Evolutionary conservation across 2,329 filamentous ascomycete genomes (phyloP).

Genomic region (Helotiales sp.): DNA sequence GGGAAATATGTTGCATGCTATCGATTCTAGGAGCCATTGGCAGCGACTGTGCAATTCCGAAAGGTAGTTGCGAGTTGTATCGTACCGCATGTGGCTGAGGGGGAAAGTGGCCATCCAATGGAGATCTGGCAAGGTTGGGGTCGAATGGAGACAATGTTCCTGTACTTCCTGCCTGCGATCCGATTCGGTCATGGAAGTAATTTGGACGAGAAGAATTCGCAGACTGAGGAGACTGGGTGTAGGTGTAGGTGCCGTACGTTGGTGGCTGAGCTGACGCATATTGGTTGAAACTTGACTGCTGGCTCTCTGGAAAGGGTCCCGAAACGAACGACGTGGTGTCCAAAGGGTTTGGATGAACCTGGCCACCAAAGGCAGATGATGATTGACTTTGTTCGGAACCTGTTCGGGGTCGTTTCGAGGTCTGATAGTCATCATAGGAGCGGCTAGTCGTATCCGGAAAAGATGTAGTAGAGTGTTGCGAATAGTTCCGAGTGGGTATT

Average conservation of each 20-base stretch:
- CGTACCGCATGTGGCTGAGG: neutral
- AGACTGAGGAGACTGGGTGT: slow-evolving; percentile 4
- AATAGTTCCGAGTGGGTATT: neutral
- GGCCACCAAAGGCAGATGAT: neutral
- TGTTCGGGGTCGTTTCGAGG: slow-evolving; percentile 12
- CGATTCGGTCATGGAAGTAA: neutral
- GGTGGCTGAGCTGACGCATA: slow-evolving; percentile 1
- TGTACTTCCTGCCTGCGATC: neutral
- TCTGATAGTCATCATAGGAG: slow-evolving; percentile 4
- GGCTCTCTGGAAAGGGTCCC: neutral
- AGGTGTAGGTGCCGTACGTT: neutral
- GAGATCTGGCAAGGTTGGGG: neutral
- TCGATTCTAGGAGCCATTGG: neutral
- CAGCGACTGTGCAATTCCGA: neutral
- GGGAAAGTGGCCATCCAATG: slow-evolving; percentile 3
- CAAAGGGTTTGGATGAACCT: neutral
- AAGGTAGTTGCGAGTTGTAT: neutral
- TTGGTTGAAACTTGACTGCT: neutral
- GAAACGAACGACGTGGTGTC: neutral
- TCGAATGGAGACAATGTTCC: slow-evolving; percentile 4
- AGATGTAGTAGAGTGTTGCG: slow-evolving; percentile 5
- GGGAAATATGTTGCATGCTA: neutral
- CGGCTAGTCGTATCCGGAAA: neutral
- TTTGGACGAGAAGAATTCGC: neutral
- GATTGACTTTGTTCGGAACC: slow-evolving; percentile 1